Evolutionary conservation across 2,329 filamentous ascomycete genomes (phyloP).

Genomic region (Talaromyces islandicus): DNA sequence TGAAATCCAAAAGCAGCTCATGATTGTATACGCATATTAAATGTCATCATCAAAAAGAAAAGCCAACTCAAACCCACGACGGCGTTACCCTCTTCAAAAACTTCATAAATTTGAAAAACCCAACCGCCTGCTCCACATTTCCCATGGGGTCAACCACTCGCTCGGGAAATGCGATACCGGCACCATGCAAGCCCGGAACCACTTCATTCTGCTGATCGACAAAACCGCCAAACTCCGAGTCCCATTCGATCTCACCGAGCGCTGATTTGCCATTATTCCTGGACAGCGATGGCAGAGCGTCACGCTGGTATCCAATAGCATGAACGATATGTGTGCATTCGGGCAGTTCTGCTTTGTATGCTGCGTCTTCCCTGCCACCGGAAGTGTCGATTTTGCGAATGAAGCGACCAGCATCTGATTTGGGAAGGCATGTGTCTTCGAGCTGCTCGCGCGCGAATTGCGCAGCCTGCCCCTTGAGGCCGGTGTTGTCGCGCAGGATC

Average conservation of each 20-base stretch:
- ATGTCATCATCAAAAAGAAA: not conserved
- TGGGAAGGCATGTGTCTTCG: constrained; percentile 45
- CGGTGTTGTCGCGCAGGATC: constrained; percentile 61
- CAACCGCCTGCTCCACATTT: constrained; percentile 57
- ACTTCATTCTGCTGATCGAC: constrained; percentile 36
- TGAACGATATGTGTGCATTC: constrained; percentile 50
- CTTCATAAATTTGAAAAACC: constrained; percentile 62
- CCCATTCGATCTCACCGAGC: constrained; percentile 20
- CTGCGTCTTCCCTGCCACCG: constrained; percentile 34
- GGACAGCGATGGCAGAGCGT: constrained; percentile 45
- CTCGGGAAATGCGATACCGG: constrained; percentile 60
- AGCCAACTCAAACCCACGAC: constrained; percentile 35
- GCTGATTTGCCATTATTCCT: constrained; percentile 23
- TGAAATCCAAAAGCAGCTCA: not conserved
- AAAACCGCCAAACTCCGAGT: constrained; percentile 36
- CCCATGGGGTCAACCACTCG: constrained; percentile 55
- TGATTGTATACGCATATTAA: not conserved
- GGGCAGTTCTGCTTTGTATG: constrained; percentile 43
- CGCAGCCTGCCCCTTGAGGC: constrained; percentile 57
- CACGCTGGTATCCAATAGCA: constrained; percentile 53
- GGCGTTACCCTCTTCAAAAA: constrained; percentile 52
- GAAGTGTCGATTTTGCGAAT: constrained; percentile 44
- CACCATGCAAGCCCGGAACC: constrained; percentile 52
- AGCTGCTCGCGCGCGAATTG: constrained; percentile 55
- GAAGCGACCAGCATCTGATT: constrained; percentile 42